Evolutionary conservation across 257 asterid genomes (phyloP), one percentile per base, ranked within the genome.

Genomic region (Paraleonurus japonicus): DNA sequence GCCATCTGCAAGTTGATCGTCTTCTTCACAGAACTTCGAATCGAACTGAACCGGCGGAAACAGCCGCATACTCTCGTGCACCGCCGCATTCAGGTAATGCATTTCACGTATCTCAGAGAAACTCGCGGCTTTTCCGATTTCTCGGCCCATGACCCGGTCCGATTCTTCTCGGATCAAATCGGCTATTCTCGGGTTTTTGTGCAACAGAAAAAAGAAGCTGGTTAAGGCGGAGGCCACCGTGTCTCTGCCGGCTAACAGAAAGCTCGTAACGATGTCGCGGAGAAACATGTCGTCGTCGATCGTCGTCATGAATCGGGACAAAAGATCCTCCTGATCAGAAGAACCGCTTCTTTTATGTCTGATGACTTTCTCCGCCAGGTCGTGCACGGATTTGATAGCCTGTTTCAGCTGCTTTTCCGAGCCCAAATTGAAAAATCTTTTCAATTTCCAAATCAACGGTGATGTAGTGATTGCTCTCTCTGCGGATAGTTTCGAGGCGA

Each of bases 21-120:
- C 89, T 7, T 74, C 65, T 12, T 66, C 71, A 11, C 95, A 80
- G 32, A 86, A 89, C 65, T 92, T 92, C 0, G 97, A 92, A 69
- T 92, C 97, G 33, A 92, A 86, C 50, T 92, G 96, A 47, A 92
- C 95, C 0, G 97, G 97, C 1, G 97, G 97, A 60, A 76, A 89
- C 1, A 92, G 69, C 24, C 96, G 69, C 81, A 89, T 80, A 74
- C 89, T 79, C 83, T 92, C 96, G 72, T 86, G 86, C 19, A 87
- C 76, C 17, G 90, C 87, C 10, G 93, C 96, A 20, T 90, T 87
- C 28, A 92, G 61, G 63, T 79, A 76, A 23, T 79, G 83, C 79
- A 76, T 73, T 37, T 72, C 65, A 5, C 71, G 65, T n/a, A 82
- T 19, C 45, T 65, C 20, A 0, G 63, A 7, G 24, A 75, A 72